Percentiles rank a stretch among this genome's conserved stretches.
phyloP scores from a whole-genome alignment of 2,329 filamentous ascomycete species.

The Venturia nashicola region DNA sequence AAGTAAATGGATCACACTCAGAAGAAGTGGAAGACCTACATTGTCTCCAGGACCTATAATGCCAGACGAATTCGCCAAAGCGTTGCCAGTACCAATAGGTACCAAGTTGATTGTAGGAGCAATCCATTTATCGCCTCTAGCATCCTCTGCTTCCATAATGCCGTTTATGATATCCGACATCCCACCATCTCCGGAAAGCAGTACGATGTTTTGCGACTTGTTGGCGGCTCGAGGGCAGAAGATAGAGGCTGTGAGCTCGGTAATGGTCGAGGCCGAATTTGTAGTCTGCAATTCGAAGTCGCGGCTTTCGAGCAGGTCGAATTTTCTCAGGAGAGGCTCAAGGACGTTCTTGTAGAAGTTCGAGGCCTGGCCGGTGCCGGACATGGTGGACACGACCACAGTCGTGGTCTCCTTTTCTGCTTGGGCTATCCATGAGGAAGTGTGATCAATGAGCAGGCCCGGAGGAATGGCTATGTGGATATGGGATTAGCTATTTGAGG shows the following conservation, averaged over 20 bases:
- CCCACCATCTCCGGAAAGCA: conserved; percentile 82
- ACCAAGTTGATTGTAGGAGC: conserved; percentile 46
- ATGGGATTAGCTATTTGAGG: background rate
- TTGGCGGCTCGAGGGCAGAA: conserved; percentile 20
- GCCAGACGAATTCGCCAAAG: conserved; percentile 33
- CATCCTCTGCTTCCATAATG: conserved; percentile 21
- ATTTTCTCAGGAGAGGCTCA: conserved; percentile 28
- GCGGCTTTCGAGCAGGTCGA: conserved; percentile 23
- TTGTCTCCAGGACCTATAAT: conserved; percentile 14
- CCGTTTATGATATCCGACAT: conserved; percentile 72
- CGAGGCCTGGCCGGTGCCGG: conserved; percentile 29
- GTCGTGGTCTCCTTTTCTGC: conserved; percentile 14
- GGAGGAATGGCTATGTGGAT: background rate
- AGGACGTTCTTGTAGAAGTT: conserved; percentile 27
- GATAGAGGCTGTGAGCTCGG: conserved; percentile 40
- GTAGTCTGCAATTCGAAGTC: conserved; percentile 50
- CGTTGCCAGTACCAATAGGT: conserved; percentile 40
- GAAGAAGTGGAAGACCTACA: background rate
- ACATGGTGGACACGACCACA: conserved; percentile 32
- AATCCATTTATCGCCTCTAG: conserved; percentile 18
- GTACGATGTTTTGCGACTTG: conserved; percentile 45
- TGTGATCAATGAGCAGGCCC: background rate
- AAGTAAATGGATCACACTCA: background rate
- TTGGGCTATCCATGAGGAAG: background rate
- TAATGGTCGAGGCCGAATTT: conserved; percentile 48